These are phyloP conservation scores for Candida verbasci DNA, from an alignment of 805 yeast species.

Conservation along the genomic window DNA sequence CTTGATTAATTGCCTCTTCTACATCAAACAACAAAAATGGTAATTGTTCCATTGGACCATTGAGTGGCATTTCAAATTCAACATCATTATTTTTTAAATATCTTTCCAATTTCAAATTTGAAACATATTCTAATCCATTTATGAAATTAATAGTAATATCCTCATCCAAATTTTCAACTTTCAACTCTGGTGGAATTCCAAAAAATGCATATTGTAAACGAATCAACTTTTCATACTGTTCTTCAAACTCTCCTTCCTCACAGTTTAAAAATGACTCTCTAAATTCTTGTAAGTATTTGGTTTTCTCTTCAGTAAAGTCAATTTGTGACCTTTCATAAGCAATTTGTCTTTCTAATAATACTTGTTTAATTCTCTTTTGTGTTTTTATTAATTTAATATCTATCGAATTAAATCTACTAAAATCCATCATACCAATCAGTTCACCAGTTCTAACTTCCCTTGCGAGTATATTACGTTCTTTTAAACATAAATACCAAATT, in stretches of 20 bases:
- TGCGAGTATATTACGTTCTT: conserved; percentile 73
- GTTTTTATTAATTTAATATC: conserved; percentile 33
- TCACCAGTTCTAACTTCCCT: conserved; percentile 67
- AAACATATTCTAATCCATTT: conserved; percentile 65
- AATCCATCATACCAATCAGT: conserved; percentile 14
- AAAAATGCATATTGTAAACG: conserved; percentile 79
- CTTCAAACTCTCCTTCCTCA: conserved; percentile 49
- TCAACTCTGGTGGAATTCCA: conserved; percentile 72
- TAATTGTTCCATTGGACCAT: conserved; percentile 36
- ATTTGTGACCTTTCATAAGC: conserved; percentile 58
- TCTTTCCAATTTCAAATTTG: conserved; percentile 58
- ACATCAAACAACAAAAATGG: conserved; percentile 33
- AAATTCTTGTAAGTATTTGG: conserved; percentile 53
- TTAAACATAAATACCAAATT: conserved; percentile 83
- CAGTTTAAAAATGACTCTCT: conserved; percentile 50
- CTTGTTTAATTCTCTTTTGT: conserved; percentile 69
- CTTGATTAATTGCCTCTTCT: conserved; percentile 41
- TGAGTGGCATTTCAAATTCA: conserved; percentile 27
- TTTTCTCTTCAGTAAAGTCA: conserved; percentile 40
- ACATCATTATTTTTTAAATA: conserved; percentile 20
- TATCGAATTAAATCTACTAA: conserved; percentile 21
- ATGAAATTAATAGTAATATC: conserved; percentile 48
- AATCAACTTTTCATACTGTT: conserved; percentile 62
- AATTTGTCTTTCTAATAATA: conserved; percentile 77
- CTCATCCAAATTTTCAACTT: conserved; percentile 51